Evolutionary conservation across 345 rosid genomes (phyloP).

Genomic region (Cardamine occulta): DNA sequence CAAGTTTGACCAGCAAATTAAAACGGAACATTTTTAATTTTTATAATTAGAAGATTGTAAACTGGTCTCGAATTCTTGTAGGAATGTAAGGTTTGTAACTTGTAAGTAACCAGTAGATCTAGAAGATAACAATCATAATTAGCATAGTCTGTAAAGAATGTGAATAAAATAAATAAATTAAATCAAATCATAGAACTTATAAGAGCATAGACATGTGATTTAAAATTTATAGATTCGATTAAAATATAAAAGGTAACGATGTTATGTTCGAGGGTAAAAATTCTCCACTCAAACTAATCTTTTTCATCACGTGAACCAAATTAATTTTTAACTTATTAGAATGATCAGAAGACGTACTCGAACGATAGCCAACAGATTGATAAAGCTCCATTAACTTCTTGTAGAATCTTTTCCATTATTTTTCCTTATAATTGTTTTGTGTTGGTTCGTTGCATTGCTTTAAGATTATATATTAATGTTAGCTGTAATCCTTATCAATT

Average conservation of each 20-base stretch:
- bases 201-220: conserved; percentile 3
- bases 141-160: not conserved
- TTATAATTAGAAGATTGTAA: too few species aligned
- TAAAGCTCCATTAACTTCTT: conserved; percentile 27
- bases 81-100: not conserved
- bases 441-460: too few species aligned
- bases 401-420: conserved; percentile 25
- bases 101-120: not conserved
- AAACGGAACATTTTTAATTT: not conserved
- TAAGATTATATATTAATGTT: conserved; percentile 6
- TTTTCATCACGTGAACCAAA: conserved; percentile 39
- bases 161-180: not conserved
- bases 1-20: conserved; percentile 22
- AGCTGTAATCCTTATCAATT: conserved; percentile 37
- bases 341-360: conserved; percentile 24
- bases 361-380: conserved; percentile 34
- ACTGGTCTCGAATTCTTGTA: not conserved
- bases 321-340: not conserved
- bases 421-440: too few species aligned
- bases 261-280: conserved; percentile 28
- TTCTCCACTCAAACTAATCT: conserved; percentile 32
- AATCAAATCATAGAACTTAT: not conserved
- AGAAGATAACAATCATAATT: not conserved
- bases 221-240: not conserved
- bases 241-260: not conserved